phyloP scores from a whole-genome alignment of 2,329 filamentous ascomycete genomes.

The Fusarium tuaranense region DNA sequence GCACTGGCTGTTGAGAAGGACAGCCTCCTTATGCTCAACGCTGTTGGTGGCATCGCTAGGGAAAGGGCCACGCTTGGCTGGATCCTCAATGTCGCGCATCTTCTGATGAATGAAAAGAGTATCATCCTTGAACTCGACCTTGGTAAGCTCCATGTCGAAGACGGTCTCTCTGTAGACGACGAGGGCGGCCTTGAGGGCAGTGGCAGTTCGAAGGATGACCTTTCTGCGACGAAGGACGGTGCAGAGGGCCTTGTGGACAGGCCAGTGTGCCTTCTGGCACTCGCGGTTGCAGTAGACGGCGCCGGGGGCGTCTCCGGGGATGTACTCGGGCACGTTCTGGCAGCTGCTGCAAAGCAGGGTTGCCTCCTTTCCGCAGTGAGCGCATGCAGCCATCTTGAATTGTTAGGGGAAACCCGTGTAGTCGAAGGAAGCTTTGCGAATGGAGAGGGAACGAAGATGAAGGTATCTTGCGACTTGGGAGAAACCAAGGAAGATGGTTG shows the following conservation, averaged over 20 bases:
- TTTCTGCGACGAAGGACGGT: constrained; percentile 11
- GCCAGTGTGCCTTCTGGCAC: constrained; percentile 18
- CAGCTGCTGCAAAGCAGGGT: constrained; percentile 10
- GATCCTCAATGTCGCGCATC: not conserved
- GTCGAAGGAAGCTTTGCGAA: not conserved
- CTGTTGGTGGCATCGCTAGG: constrained; percentile 11
- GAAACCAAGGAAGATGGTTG: not conserved
- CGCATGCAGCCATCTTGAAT: constrained; percentile 14
- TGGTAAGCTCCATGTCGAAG: constrained; percentile 8
- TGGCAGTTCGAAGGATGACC: constrained; percentile 9
- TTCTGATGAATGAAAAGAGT: constrained; percentile 13
- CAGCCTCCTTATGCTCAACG: constrained; percentile 18
- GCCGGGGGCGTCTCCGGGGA: constrained; percentile 11
- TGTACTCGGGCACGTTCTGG: constrained; percentile 18
- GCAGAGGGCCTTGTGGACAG: constrained; percentile 18
- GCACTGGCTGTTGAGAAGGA: constrained; percentile 13
- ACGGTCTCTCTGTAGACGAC: constrained; percentile 17
- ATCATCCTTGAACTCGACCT: not conserved
- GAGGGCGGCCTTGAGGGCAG: constrained; percentile 18
- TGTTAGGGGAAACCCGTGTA: not conserved
- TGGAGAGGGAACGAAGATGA: not conserved
- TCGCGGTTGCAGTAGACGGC: constrained; percentile 23
- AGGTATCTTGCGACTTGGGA: not conserved
- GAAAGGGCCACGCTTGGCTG: not conserved
- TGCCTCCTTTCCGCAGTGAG: constrained; percentile 14